Conservation (phyloP, 305 asterid species). For the Rubia occidens region DNA sequence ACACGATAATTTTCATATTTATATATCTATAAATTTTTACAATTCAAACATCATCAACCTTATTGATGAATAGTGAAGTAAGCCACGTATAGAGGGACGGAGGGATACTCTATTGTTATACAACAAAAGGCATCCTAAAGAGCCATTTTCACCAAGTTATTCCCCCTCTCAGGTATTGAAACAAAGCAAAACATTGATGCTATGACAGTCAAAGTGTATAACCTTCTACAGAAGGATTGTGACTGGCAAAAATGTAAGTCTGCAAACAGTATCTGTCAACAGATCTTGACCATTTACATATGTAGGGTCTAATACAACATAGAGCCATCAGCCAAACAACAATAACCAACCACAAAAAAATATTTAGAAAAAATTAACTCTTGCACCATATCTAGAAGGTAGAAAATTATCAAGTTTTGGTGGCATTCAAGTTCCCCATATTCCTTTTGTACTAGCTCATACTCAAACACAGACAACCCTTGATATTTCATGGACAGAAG, state of each 20-base stretch:
- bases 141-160: background rate
- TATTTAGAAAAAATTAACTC: background rate
- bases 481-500: slow-evolving; percentile 1
- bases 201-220: background rate
- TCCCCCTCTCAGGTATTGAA: background rate
- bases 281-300: background rate
- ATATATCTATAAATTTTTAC: too few relatives aligned
- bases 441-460: background rate
- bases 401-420: background rate
- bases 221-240: background rate
- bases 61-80: too few relatives aligned
- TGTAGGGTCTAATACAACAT: background rate
- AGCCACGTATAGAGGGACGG: too few relatives aligned
- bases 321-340: background rate
- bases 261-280: background rate
- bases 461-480: background rate
- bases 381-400: background rate
- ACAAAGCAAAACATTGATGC: background rate
- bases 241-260: background rate
- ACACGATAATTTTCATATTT: too few relatives aligned
- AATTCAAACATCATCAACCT: too few relatives aligned
- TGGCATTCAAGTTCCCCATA: background rate
- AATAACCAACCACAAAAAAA: background rate
- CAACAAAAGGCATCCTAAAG: background rate
- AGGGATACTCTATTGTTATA: background rate